Evolutionary conservation across 1,139 yeast genomes (phyloP).

Genomic region (Saccharomyces hybrid): DNA sequence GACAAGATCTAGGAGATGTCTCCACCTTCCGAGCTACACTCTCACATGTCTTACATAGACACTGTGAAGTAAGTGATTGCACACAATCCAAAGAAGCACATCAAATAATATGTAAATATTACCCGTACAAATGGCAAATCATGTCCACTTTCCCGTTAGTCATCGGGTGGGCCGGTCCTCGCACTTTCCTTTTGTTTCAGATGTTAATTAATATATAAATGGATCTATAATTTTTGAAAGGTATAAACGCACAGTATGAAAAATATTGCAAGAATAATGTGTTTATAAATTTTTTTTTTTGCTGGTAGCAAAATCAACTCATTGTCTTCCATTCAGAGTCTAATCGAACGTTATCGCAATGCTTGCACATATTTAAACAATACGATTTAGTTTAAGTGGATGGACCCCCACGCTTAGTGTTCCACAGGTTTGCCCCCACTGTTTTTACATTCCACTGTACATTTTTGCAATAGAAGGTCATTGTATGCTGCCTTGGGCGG

Average conservation of each 20-base stretch:
- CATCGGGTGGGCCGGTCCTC: not conserved
- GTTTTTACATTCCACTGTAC: not conserved
- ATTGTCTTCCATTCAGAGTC: not conserved
- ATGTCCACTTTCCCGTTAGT: not conserved
- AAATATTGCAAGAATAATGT: not conserved
- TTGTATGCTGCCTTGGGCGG: not conserved
- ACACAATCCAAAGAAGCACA: not conserved
- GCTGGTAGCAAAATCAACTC: not conserved
- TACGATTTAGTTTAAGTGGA: not conserved
- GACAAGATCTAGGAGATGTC: not conserved
- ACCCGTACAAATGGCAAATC: not conserved
- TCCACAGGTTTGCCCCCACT: not conserved
- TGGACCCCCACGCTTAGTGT: not conserved
- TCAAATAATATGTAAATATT: not conserved
- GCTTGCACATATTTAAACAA: not conserved
- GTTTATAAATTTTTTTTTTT: not conserved
- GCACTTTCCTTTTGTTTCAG: not conserved
- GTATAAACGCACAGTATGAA: not conserved
- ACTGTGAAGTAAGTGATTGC: not conserved
- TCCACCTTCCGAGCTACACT: not conserved
- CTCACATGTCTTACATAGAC: not conserved
- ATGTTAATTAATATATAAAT: not conserved
- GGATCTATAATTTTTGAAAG: not conserved
- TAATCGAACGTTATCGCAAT: not conserved
- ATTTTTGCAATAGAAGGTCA: not conserved